Conservation (phyloP, 805 yeast species). For the Yarrowia osloensis region DNA sequence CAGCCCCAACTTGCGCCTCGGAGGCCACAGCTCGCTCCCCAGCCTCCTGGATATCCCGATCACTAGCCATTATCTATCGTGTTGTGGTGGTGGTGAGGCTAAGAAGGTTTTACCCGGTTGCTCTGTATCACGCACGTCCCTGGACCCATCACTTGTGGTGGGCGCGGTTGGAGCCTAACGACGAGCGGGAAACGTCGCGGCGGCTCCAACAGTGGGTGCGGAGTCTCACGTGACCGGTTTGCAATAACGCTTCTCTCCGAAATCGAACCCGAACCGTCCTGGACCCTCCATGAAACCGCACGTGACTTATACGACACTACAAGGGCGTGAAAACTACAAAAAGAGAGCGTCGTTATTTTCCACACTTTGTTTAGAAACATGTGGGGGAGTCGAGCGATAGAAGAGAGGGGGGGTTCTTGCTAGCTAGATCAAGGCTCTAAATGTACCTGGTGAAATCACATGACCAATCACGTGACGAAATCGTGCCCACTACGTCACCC, state of each 20-base stretch:
- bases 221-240: too few relatives aligned
- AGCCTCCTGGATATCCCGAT: slow-evolving; percentile 8
- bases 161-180: slow-evolving; percentile 3
- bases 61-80: slow-evolving; percentile 25
- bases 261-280: neutral
- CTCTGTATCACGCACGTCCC: slow-evolving; percentile 21
- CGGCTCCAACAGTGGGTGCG: too few relatives aligned
- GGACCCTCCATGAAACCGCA: neutral
- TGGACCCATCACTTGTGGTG: neutral
- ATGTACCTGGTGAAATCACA: too few relatives aligned
- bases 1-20: neutral
- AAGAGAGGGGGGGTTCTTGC: too few relatives aligned
- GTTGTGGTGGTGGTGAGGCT: slow-evolving; percentile 31
- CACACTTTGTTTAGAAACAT: neutral
- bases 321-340: neutral
- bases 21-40: neutral
- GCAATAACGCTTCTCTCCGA: too few relatives aligned
- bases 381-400: too few relatives aligned
- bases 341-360: neutral
- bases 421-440: too few relatives aligned
- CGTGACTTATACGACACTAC: slow-evolving; percentile 11
- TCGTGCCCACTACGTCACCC: too few relatives aligned
- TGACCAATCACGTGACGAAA: too few relatives aligned
- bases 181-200: too few relatives aligned
- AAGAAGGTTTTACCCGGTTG: slow-evolving; percentile 29